Base-by-base conservation (phyloP, 495 filamentous ascomycete species). In the Neurospora discreta region DNA sequence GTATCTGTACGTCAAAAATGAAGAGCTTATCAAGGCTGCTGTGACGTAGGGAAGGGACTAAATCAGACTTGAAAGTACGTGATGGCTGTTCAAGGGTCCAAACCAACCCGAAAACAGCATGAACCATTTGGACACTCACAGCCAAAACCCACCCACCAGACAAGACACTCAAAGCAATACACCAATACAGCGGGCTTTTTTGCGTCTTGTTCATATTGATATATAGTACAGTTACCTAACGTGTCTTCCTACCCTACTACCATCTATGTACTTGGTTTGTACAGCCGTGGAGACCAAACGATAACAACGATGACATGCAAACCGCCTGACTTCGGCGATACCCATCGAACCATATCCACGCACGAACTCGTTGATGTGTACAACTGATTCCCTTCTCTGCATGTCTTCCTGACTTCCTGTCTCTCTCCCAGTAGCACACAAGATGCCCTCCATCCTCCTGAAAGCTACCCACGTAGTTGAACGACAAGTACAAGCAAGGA, bases 1-100 rank as follows among this genome's bases (percentile, higher is more conserved):
- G n/a, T n/a, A n/a, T n/a, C 6, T 52, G 1, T 26, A 5, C 0
- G 0, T 11, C 10, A 7, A 1, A n/a, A 1, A 44, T 8, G 0
- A 1, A 3, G 0, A 0, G 42, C 1, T 46, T 46, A 46, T 20
- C n/a, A 46, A 46, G 42, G n/a, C 8, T 11, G 3, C 9, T 46
- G 7, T 4, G 9, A 0, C 11, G 39, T 39, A 1, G 7, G 9
- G 8, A 39, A 39, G 38, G 38, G 8, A 10, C 38, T 39, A 8
- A n/a, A n/a, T n/a, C n/a, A n/a, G 38, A 39, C 38, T 8, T 10
- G 7, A 39, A 39, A 2, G 7, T 1, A 44, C 13, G 9, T 44
- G 18, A n/a, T 44, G 3, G 3, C 42, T 18, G 43, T 20, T 46
- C 42, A 46, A 4, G n/a, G 20, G 43, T 46, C 43, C 3, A 3